Conservation (phyloP, 371 early-diverging fungal species). For the Lichtheimia ramosa region DNA sequence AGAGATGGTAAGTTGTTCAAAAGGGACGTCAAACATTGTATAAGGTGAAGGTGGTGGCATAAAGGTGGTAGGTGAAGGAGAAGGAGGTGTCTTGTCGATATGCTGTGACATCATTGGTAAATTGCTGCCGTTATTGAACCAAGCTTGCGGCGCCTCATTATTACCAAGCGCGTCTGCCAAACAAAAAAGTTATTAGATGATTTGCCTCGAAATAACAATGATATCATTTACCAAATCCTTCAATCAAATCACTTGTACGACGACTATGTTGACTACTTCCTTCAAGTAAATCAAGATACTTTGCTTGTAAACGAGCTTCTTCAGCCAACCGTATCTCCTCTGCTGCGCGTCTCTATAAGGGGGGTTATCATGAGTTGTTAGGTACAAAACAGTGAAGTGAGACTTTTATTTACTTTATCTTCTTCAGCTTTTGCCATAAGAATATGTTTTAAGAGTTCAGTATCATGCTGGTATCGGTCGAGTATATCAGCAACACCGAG, state of each 20-base stretch:
- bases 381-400: neutral
- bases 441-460: conserved; percentile 51
- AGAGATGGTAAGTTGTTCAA: conserved; percentile 40
- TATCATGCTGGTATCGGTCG: conserved; percentile 47
- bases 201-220: neutral
- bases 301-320: conserved; percentile 40
- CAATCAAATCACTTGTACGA: conserved; percentile 21
- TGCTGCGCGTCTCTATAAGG: conserved; percentile 39
- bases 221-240: conserved; percentile 25
- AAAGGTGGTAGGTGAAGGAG: conserved; percentile 29
- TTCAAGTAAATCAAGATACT: conserved; percentile 42
- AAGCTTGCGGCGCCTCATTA: neutral
- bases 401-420: conserved; percentile 34
- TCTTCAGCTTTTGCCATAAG: conserved; percentile 55
- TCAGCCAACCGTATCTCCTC: conserved; percentile 47
- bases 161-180: conserved; percentile 11
- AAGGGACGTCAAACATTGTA: conserved; percentile 41
- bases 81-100: conserved; percentile 32
- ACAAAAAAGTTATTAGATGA: conserved; percentile 7
- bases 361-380: neutral
- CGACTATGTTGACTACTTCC: conserved; percentile 21
- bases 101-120: conserved; percentile 2
- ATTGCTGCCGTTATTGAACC: neutral
- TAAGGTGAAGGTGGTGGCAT: conserved; percentile 30
- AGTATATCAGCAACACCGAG: conserved; percentile 49